These are phyloP conservation scores for Xerocomellus intermedius DNA, from an alignment of 768 basidiomycete species.

Conservation along the genomic window DNA sequence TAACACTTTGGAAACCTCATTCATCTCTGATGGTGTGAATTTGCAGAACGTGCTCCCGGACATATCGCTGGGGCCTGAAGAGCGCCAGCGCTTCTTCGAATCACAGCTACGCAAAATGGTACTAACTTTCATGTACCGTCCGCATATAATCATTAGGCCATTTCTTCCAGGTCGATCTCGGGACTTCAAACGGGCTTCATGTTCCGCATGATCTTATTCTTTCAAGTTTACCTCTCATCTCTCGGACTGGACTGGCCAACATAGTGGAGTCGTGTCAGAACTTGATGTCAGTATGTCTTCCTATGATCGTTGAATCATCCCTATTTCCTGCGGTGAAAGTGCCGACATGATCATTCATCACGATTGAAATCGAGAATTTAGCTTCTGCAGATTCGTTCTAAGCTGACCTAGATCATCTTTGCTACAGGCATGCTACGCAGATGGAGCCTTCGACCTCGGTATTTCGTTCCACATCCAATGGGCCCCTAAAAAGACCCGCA, in stretches of 20 bases:
- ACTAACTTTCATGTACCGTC: neutral
- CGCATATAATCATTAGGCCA: too few species aligned
- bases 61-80: neutral
- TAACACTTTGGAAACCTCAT: neutral
- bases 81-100: conserved; percentile 5
- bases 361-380: too few species aligned
- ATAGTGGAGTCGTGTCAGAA: neutral
- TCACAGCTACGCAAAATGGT: neutral
- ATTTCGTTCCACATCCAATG: neutral
- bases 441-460: neutral
- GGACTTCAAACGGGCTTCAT: neutral
- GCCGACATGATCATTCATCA: too few species aligned
- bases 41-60: neutral
- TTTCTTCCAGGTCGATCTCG: neutral
- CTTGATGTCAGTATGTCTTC: neutral
- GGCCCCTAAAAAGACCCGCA: neutral
- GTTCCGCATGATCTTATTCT: neutral
- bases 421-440: neutral
- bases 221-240: neutral
- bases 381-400: too few species aligned
- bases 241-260: neutral
- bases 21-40: neutral
- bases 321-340: neutral
- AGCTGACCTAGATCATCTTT: too few species aligned
- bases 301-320: too few species aligned